Base-by-base conservation (phyloP, 768 basidiomycete species). In the Tricholoma bakamatsutake region DNA sequence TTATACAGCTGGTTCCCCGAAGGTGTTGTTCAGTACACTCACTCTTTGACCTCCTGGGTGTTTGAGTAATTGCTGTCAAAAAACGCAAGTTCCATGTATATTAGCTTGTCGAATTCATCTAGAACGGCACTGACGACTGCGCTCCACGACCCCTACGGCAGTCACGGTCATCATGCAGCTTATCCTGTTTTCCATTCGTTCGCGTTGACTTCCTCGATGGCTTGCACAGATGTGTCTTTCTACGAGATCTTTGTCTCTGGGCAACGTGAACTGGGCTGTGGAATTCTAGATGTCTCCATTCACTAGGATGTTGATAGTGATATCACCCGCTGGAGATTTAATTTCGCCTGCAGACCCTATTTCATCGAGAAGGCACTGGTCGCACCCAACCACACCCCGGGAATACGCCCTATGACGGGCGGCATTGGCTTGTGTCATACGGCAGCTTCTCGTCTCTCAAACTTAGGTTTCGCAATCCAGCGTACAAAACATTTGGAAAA, bases 1-100 rank as follows among this genome's bases (percentile, higher is more conserved):
- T 61, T 50, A 13, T 53, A 28, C 59, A 93, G 90, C 64, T 95
- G 93, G 93, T 95, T 94, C 90, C 87, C 91, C 33, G 91, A 93
- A 69, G 90, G 90, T 54, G 71, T 83, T 54, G 70, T 82, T 57
- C 85, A 91, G 74, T 93, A 89, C 74, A 73, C 75, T 57, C 79
- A 78, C 70, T 78, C 80, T 60, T 71, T 82, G 66, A 82, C 82
- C 65, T 64, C 75, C 59, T 89, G 90, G 88, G 77, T 94, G 71
- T 91, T 86, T 70, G 93, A 94, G 81, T 87, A 80, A 76, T 73
- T 52, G 21, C 54, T 42, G 51, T 48, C 57, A 53, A 59, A 63
- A 57, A 56, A 53, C 52, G 48, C 46, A 57, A 59, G 56, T 61
- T 53, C 61, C 59, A 52, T 64, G 59, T 58, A 61, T 35, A 46